A percentile compares a stretch with the other conserved stretches of the same genome.
Conservation (phyloP, 331 rosid species). For the Rosa hybrid region DNA sequence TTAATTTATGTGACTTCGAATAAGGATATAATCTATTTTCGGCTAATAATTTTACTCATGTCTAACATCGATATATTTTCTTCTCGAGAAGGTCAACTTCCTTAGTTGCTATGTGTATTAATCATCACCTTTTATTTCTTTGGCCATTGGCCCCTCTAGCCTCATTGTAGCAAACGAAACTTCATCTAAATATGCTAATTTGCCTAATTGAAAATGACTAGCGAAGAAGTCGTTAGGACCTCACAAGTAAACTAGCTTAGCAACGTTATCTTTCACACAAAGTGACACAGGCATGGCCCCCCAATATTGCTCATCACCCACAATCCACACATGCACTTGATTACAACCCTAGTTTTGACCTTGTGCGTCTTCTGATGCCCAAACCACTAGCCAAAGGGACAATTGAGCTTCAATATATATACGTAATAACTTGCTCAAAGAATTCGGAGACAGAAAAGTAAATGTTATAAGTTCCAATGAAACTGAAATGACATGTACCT, state of each 20-base stretch:
- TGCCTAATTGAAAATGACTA: not conserved
- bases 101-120: not conserved
- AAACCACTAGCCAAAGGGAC: not conserved
- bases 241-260: not conserved
- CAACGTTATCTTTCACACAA: not conserved
- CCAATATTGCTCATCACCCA: not conserved
- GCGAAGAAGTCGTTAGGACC: not conserved
- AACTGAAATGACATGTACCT: conserved; percentile 8
- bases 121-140: not conserved
- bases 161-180: not conserved
- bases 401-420: not conserved
- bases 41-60: not conserved
- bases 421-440: not conserved
- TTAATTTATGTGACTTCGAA: not conserved
- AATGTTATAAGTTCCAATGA: not conserved
- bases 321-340: not conserved
- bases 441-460: not conserved
- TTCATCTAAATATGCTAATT: not conserved
- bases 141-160: not conserved
- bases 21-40: not conserved
- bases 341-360: conserved; percentile 2
- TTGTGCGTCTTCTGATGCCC: not conserved
- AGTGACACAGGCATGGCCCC: not conserved
- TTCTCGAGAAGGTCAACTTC: not conserved
- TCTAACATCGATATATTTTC: not conserved